Evolutionary conservation across 2,329 filamentous ascomycete genomes (phyloP).

Genomic region (Sclerotinia borealis): DNA sequence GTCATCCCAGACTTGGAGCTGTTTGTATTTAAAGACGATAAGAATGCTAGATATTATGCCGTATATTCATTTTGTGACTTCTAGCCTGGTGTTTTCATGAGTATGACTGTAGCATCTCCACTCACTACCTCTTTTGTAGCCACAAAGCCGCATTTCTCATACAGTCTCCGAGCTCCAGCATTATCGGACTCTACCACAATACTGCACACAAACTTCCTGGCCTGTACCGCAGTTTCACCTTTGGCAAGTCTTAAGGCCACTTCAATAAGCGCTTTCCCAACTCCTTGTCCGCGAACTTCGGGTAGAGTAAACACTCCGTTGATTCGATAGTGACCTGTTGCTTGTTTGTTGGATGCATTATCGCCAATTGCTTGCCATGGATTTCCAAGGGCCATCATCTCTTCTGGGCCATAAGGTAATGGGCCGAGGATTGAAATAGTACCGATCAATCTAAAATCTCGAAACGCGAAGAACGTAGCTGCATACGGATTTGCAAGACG

Average conservation of each 20-base stretch:
- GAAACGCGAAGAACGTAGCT: slow-evolving; percentile 33
- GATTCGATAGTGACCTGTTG: slow-evolving; percentile 30
- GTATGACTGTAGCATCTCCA: slow-evolving; percentile 14
- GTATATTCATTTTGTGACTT: too few relatives aligned
- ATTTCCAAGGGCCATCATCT: slow-evolving; percentile 13
- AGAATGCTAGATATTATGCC: not conserved
- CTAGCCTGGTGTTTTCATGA: slow-evolving; percentile 15
- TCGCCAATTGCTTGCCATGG: slow-evolving; percentile 18
- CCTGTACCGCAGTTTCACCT: slow-evolving; percentile 21
- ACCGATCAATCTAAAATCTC: slow-evolving; percentile 29
- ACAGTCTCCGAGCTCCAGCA: slow-evolving; percentile 31
- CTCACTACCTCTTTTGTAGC: slow-evolving; percentile 18
- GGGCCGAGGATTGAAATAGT: slow-evolving; percentile 33
- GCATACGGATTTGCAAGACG: slow-evolving; percentile 35
- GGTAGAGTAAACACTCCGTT: slow-evolving; percentile 37
- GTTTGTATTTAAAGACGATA: not conserved
- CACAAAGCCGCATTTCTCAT: slow-evolving; percentile 35
- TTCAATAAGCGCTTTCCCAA: slow-evolving; percentile 33
- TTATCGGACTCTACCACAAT: slow-evolving; percentile 35
- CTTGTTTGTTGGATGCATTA: not conserved
- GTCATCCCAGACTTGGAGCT: too few relatives aligned
- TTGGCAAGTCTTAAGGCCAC: slow-evolving; percentile 28
- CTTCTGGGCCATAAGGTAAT: slow-evolving; percentile 21
- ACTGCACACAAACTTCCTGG: slow-evolving; percentile 27
- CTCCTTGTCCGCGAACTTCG: slow-evolving; percentile 33